Conservation (phyloP, 192 early-diverging fungal genomes). For the Entomortierella beljakovae region DNA sequence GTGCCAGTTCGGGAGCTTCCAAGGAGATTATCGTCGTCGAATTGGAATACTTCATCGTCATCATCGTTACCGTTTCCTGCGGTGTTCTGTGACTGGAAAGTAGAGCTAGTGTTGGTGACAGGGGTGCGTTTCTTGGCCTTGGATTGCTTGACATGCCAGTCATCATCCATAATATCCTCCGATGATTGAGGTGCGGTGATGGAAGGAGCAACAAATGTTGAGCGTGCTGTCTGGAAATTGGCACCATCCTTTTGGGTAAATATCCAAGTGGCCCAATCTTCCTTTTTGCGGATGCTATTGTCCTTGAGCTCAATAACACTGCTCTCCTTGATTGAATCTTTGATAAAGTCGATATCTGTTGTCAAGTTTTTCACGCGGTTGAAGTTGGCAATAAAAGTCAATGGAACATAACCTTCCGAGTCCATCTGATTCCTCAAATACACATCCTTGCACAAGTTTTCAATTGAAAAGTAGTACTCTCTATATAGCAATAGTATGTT, state of each 20-base stretch:
- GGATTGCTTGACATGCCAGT: constrained; percentile 45
- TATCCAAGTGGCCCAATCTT: constrained; percentile 91
- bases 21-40: constrained; percentile 81
- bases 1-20: constrained; percentile 59
- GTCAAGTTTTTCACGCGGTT: constrained; percentile 87
- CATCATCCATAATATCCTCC: constrained; percentile 11
- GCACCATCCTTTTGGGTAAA: constrained; percentile 71
- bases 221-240: constrained; percentile 33
- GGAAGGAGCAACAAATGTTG: constrained; percentile 44
- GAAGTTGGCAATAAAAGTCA: constrained; percentile 85
- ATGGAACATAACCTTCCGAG: constrained; percentile 81
- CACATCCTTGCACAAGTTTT: constrained; percentile 96
- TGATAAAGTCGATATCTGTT: constrained; percentile 72
- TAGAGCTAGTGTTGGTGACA: constrained; percentile 16
- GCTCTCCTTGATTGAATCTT: constrained; percentile 63
- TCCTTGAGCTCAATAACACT: constrained; percentile 71
- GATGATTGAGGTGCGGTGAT: constrained; percentile 16
- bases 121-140: constrained; percentile 43
- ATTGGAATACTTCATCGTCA: constrained; percentile 82
- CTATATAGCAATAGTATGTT: constrained; percentile 42
- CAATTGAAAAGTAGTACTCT: constrained; percentile 98
- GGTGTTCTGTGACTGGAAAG: constrained; percentile 6
- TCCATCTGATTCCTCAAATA: constrained; percentile 96
- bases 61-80: constrained; percentile 14
- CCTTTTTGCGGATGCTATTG: constrained; percentile 72